A percentile compares a stretch with the other conserved stretches of the same genome.
These are phyloP conservation scores for Remersonia thermophila DNA, from an alignment of 2,329 filamentous ascomycete species.

Conservation along the genomic window DNA sequence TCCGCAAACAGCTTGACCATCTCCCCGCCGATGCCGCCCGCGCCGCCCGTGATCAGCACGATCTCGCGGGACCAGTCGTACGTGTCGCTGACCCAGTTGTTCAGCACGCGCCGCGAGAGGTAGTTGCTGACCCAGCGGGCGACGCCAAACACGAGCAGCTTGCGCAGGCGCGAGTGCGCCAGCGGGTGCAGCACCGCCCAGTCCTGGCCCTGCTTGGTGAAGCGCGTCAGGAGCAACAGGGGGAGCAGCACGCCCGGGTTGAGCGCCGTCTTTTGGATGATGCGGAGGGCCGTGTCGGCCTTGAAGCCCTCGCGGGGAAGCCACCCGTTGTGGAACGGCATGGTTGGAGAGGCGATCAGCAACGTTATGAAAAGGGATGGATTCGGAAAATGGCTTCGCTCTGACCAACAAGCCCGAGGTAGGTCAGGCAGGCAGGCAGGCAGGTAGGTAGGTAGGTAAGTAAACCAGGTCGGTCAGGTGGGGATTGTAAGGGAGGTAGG, in stretches of 20 bases:
- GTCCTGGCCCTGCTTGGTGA: conserved; percentile 48
- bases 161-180: conserved; percentile 39
- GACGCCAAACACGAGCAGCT: conserved; percentile 40
- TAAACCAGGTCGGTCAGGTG: too few relatives aligned
- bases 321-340: conserved; percentile 39
- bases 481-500: too few relatives aligned
- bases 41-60: conserved; percentile 62
- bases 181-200: conserved; percentile 40
- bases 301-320: conserved; percentile 47
- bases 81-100: conserved; percentile 38
- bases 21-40: conserved; percentile 57
- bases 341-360: conserved; percentile 18
- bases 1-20: conserved; percentile 55
- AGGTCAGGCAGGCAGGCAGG: background rate
- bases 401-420: too few relatives aligned
- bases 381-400: too few relatives aligned
- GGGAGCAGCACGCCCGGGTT: conserved; percentile 54
- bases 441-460: too few relatives aligned
- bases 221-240: conserved; percentile 48
- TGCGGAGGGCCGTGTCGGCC: conserved; percentile 43
- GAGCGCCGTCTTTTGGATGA: conserved; percentile 48
- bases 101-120: conserved; percentile 36
- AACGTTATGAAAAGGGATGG: background rate
- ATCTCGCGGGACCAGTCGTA: conserved; percentile 60
- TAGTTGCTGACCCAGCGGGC: conserved; percentile 35